phyloP scores from a whole-genome alignment of 768 basidiomycete species.

The Kwoniella europaea region DNA sequence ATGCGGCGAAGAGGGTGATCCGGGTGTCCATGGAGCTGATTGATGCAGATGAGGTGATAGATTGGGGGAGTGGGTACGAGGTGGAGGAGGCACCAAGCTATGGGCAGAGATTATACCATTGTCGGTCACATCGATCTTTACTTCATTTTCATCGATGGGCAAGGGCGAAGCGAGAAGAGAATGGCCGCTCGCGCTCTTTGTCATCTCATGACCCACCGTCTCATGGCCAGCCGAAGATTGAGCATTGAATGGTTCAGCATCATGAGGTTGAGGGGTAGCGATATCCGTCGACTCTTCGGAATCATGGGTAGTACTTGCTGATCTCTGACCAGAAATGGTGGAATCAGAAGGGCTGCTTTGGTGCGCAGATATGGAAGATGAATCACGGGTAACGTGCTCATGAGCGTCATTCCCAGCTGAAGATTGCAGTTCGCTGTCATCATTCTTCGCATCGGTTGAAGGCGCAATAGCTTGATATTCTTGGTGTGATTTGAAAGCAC shows the following conservation, averaged over 20 bases:
- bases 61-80: conserved; percentile 5
- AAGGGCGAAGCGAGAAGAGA: conserved; percentile 36
- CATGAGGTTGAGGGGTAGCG: conserved; percentile 26
- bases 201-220: background rate
- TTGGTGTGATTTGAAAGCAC: background rate
- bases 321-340: background rate
- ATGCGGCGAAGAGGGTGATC: conserved; percentile 46
- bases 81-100: conserved; percentile 15
- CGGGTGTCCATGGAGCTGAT: conserved; percentile 28
- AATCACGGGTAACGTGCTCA: background rate
- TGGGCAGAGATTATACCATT: conserved; percentile 16
- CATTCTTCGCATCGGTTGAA: background rate
- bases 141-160: conserved; percentile 25
- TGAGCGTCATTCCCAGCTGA: no score
- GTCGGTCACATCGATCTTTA: conserved; percentile 5
- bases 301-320: background rate
- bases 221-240: conserved; percentile 10
- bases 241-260: conserved; percentile 11
- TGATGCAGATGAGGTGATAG: conserved; percentile 17
- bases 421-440: no score
- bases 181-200: conserved; percentile 7
- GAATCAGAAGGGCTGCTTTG: background rate
- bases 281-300: conserved; percentile 33
- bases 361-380: background rate
- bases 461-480: conserved; percentile 4